Base-by-base conservation (phyloP, 768 basidiomycete species). In the Hypsizygus marmoreus region DNA sequence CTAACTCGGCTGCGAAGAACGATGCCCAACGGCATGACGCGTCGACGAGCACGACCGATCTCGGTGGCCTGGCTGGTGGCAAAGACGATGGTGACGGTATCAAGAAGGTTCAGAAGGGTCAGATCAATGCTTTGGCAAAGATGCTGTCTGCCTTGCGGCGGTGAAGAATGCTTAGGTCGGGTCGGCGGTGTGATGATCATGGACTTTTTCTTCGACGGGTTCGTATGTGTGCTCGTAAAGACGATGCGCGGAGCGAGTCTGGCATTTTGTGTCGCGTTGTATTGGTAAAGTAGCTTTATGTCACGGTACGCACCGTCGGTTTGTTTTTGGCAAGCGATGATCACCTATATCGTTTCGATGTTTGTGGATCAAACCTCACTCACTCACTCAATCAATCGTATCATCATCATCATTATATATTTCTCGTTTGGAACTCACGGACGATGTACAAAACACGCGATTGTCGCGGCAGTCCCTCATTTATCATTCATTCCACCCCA, bases 71-170 rank as follows among this genome's bases (percentile, higher is more conserved):
- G 10, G 49, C 54, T 30, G 57, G 53, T 49, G 65, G 65, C 35
- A 73, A 73, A 40, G 79, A 76, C 44, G 75, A 72, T 16, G 62
- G 68, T 45, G 75, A 78, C 25, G 72, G 75, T 38, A 68, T 69
- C 38, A 79, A 89, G 77, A 91, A 88, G 71, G 86, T 89, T 59
- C 85, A 91, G 72, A 92, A 86, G 68, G 88, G 86, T 37, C 92
- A 94, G 74, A 93, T 93, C 70, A 84, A 85, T 58, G 80, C 89
- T 31, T 74, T 95, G 57, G 91, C 91, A 47, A 94, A 94, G 83
- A 91, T 95, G 89, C 72, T 94, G 47, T 90, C 84, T 46, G 86
- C 87, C 40, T 66, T 90, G 67, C 76, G 86, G 59, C 84, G 84
- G 59, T 88, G 63, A 76, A 40, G 33, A 29, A 28, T 31, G 39